Evolutionary conservation across 2,329 filamentous ascomycete species (phyloP).

Genomic region (Leptographium radiaticola): DNA sequence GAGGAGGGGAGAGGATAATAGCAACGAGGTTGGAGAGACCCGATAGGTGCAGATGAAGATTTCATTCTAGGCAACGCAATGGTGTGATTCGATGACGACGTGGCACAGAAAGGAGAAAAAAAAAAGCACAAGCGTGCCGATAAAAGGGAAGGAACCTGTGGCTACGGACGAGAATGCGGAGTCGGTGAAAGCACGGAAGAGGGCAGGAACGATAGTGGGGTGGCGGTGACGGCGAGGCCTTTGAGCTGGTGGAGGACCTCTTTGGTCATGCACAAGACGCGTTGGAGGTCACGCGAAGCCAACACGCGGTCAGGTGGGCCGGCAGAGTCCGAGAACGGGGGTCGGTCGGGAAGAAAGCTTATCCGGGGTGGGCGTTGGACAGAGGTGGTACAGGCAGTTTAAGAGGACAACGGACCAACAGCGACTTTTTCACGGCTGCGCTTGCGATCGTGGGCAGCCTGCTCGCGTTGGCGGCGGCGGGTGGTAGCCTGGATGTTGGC

Average conservation of each 20-base stretch:
- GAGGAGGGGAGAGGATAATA: no score
- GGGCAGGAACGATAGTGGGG: background rate
- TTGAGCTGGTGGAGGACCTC: background rate
- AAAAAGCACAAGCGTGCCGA: no score
- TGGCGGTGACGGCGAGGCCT: background rate
- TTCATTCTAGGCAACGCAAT: background rate
- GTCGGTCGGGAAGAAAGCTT: background rate
- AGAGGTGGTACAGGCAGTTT: background rate
- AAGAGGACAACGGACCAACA: slow-evolving; percentile 32
- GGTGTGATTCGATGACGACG: background rate
- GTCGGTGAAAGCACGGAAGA: background rate
- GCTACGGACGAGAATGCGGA: background rate
- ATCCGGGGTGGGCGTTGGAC: background rate
- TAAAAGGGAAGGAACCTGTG: no score
- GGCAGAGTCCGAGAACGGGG: background rate
- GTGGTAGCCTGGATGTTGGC: slow-evolving; percentile 37
- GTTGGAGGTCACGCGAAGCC: background rate
- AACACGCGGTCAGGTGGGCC: background rate
- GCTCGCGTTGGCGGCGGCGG: slow-evolving; percentile 30
- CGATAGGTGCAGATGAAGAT: background rate
- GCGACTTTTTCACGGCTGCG: slow-evolving; percentile 36
- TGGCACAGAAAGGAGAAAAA: background rate
- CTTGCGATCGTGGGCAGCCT: slow-evolving; percentile 30
- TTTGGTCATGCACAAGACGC: background rate
- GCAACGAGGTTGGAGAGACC: background rate